Evolutionary conservation across 352 stramenopile species (phyloP), one percentile per base, ranked within the genome.

Genomic region (Phytophthora capsici): DNA sequence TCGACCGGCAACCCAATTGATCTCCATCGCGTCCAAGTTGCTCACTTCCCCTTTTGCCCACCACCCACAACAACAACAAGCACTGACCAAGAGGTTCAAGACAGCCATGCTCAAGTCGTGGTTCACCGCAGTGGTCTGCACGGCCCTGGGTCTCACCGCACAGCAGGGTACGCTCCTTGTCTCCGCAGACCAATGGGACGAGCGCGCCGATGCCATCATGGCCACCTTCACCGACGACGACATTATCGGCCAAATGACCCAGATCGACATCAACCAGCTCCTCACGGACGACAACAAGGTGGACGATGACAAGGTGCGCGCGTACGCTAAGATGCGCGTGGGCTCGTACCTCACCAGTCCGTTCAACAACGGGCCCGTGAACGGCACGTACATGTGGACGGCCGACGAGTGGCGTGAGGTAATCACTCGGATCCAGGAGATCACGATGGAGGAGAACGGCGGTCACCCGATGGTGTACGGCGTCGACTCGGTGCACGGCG

Each of bases 401-500:
- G 61, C 58, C 17, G 38, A 71, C 1, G 75, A 96, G 58, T 97
- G 81, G 76, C 75, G 90, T n/a, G 40, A 66, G 17, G 59, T 89
- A 2, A 77, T 93, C 28, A 66, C 84, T 12, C 54, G 74, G 50
- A 89, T 96, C 25, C 86, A 97, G 58, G 26, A 78, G 9, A 89
- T 95, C 47, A 79, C 77, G 17, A 73, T 87, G 62, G 55, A 67
- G 50, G 58, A 67, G 58, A 67, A 67, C 43, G 49, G 58, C 8
- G 58, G 49, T 4, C 58, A 67, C 36, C 86, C 82, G n/a, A 71
- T 91, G 14, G 72, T 97, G 44, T 96, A 88, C 67, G 90, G 90
- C 6, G 70, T 96, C 12, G 90, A 97, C 67, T 94, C 80, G 23
- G 84, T 95, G n/a, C 90, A 96, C 60, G 90, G 90, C 14, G 88